Evolutionary conservation across 768 basidiomycete species (phyloP), one percentile per base, ranked within the genome.

Genomic region (Auricularia sp.): DNA sequence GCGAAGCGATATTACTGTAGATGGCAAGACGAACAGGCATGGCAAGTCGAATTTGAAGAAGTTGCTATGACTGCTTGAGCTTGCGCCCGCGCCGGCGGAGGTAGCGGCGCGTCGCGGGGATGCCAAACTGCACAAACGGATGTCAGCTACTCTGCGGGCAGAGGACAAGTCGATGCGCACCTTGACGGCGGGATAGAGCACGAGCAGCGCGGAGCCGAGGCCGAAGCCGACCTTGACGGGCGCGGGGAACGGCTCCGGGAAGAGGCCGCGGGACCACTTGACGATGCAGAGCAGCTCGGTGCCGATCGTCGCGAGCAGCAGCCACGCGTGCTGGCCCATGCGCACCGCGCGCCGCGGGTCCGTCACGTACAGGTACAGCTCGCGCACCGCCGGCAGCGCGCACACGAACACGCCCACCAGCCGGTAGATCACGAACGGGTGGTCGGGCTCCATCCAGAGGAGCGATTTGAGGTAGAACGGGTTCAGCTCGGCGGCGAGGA

Each of bases 361-460:
- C 63, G 36, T 54, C 58, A 58, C 10, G 60, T 36, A 62, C 72
- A 91, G 89, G 72, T 84, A 90, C 34, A 92, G 75, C 77, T 93
- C 91, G 69, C 91, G 79, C 65, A 87, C 89, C 14, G 92, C 91
- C 11, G 91, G 91, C 36, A 93, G 77, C n/a, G 87, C 91, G 70
- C 91, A 93, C 2, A 93, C 77, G 72, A 93, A 93, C 66, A 93
- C 84, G 66, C 84, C 84, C 16, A 84, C 85, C 10, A 93, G 81
- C 39, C 82, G 76, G 67, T 84, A 76, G 65, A 92, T 88, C 61
- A 93, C 80, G 67, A 93, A 84, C 11, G 91, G 91, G 73, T 93
- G 91, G 73, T 91, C 87, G 42, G 91, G 92, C 71, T 93, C 90
- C 87, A 93, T 88, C 91, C 91, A 93, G 43, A 93, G 78, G 66